Evolutionary conservation across 345 rosid species (phyloP).

Genomic region (Rhodamnia rubescens): DNA sequence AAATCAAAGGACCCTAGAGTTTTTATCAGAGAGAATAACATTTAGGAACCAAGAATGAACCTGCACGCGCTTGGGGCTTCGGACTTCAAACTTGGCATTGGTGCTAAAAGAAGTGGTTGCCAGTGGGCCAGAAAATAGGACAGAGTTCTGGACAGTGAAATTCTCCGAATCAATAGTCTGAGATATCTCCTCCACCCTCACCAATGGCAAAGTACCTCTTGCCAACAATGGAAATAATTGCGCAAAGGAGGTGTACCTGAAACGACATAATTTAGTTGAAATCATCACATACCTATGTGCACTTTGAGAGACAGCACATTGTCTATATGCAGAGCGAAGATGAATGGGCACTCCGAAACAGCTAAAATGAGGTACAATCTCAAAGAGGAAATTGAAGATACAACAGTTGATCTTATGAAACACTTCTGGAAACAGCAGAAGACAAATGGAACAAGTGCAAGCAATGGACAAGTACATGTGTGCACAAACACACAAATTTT

Average conservation of each 20-base stretch:
- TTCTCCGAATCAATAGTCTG: conserved; percentile 78
- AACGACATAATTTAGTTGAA: not conserved
- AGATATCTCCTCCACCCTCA: conserved; percentile 86
- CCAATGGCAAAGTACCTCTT: conserved; percentile 42
- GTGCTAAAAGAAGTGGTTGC: conserved; percentile 75
- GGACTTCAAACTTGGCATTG: conserved; percentile 83
- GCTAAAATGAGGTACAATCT: not conserved
- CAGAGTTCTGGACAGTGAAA: conserved; percentile 72
- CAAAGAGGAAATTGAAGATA: not conserved
- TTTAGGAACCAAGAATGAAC: conserved; percentile 5
- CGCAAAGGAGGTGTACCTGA: conserved; percentile 58
- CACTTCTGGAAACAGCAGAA: not conserved
- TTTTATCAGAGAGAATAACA: not conserved
- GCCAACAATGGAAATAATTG: conserved; percentile 76
- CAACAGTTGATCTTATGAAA: not conserved
- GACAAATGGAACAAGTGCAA: not conserved
- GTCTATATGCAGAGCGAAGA: not conserved
- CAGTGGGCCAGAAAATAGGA: conserved; percentile 64
- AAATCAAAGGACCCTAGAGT: not conserved
- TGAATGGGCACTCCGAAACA: not conserved
- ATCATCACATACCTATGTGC: not conserved
- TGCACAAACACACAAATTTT: not conserved
- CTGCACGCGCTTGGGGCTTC: conserved; percentile 90
- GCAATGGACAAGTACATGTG: not conserved
- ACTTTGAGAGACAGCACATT: not conserved